These are phyloP conservation scores for Oryza longistaminata DNA, from an alignment of 176 grass and related monocot genomes.

Conservation along the genomic window DNA sequence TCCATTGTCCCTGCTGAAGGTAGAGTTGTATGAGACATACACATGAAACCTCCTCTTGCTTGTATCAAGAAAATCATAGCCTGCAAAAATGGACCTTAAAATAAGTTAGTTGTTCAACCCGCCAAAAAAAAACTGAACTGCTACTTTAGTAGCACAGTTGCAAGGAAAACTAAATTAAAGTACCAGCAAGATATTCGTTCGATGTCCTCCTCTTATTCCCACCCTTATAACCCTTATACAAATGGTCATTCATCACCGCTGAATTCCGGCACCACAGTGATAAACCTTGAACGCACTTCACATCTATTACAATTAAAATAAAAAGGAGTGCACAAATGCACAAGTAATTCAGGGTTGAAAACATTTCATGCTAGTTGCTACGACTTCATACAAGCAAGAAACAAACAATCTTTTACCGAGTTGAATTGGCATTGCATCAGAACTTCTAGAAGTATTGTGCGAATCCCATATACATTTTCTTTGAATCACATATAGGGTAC, in stretches of 20 bases:
- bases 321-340: neutral
- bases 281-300: constrained; percentile 47
- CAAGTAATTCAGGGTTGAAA: neutral
- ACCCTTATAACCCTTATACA: constrained; percentile 50
- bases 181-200: constrained; percentile 57
- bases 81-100: constrained; percentile 17
- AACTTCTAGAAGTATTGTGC: constrained; percentile 2
- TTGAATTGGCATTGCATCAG: constrained; percentile 26
- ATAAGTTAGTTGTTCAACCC: neutral
- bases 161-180: neutral
- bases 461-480: neutral
- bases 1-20: constrained; percentile 45
- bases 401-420: constrained; percentile 20
- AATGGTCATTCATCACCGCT: constrained; percentile 43
- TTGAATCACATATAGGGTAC: constrained; percentile 44
- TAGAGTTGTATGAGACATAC: constrained; percentile 61
- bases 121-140: neutral
- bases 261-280: constrained; percentile 44
- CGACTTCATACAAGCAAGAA: neutral
- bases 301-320: constrained; percentile 36
- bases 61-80: constrained; percentile 71
- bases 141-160: neutral
- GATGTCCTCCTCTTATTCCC: constrained; percentile 46
- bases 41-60: constrained; percentile 33
- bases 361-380: neutral